Evolutionary conservation across 2,329 filamentous ascomycete genomes (phyloP), one percentile per base, ranked within the genome.

Genomic region (Eurotiales sp.): DNA sequence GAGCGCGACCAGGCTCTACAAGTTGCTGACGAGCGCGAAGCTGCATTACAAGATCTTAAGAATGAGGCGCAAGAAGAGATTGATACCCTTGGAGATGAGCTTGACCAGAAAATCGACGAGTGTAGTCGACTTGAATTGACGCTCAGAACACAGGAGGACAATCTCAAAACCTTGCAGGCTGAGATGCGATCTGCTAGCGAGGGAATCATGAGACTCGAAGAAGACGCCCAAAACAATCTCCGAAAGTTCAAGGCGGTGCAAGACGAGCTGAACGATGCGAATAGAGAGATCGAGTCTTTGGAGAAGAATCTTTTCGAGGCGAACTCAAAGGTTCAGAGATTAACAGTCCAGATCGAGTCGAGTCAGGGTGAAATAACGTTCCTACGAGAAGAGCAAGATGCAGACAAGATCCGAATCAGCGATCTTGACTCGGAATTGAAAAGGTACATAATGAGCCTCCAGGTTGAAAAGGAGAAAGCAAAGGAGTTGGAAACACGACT

Each of bases 381-480:
- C 78, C 71, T 99, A 46, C 85, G 93, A 1, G 93, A 99, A 66
- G 93, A 99, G 73, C 93, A 99, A 69, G 93, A 99, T 70, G 83
- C 82, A 15, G 93, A 99, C 75, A 99, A 99, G 78, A 95, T 99
- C 66, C 91, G 90, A 71, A 97, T 99, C 62, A 90, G 92, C 32
- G 90, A 97, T 63, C 77, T 97, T 7, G 91, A 97, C 64, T 88
- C 89, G 8, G 84, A 86, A 12, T 74, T 96, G 32, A 87, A 88
- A 61, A 86, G 83, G 51, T 81, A 84, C n/a, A 87, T 95, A 66
- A 83, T 90, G 62, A 82, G 77, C 44, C 74, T 96, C n/a, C 82
- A 87, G 51, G 90, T 93, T 46, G 90, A 96, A 68, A 87, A 86
- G 68, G 91, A 96, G 55, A 84, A 83, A 42, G 77, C 79, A 15